Conservation (phyloP, 2,329 filamentous ascomycete species). For the Penicillium sp. region DNA sequence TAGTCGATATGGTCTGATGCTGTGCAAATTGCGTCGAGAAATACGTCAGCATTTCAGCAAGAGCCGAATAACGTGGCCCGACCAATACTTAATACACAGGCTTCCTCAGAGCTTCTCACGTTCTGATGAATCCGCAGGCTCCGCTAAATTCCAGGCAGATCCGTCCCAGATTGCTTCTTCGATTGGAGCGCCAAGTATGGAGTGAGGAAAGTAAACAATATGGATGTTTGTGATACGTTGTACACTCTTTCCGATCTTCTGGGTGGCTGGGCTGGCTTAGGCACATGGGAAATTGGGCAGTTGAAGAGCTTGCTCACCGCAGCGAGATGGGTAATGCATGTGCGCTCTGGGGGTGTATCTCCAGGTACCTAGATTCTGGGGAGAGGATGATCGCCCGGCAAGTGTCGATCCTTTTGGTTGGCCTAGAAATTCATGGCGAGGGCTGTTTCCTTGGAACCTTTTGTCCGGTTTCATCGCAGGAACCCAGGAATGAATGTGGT, state of each 20-base stretch:
- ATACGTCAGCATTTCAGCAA: constrained; percentile 2
- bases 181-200: not conserved
- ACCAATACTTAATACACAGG: not conserved
- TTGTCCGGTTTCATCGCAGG: not conserved
- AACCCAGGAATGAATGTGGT: not conserved
- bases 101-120: not conserved
- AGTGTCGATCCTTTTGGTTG: constrained; percentile 3
- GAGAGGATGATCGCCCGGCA: constrained; percentile 1
- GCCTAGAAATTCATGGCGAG: not conserved
- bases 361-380: not conserved
- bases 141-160: constrained; percentile 2
- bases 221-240: not conserved
- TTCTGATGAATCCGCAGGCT: not conserved
- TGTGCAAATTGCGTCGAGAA: not conserved
- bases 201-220: not conserved
- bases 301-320: not conserved
- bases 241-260: not conserved
- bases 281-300: not conserved
- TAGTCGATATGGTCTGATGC: not conserved
- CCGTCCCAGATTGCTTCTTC: not conserved
- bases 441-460: not conserved
- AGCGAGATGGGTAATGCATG: not conserved
- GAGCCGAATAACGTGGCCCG: constrained; percentile 7
- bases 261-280: not conserved
- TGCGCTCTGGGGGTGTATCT: not conserved